These are phyloP conservation scores for Raddia distichophylla DNA, from an alignment of 176 grass and related monocot genomes.

Conservation along the genomic window DNA sequence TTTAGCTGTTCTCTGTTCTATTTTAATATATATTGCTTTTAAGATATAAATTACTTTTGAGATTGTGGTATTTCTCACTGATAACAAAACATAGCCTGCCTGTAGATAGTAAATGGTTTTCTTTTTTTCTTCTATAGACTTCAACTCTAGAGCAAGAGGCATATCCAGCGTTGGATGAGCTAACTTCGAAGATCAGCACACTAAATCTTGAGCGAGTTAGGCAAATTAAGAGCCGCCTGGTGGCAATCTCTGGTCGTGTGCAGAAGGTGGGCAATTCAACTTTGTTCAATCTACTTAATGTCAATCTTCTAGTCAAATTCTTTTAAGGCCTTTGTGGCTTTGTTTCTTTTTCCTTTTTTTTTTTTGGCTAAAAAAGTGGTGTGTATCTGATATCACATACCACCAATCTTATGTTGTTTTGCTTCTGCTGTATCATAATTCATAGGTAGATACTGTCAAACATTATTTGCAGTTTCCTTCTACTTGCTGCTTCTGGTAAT, in stretches of 20 bases:
- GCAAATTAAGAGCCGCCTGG: constrained; percentile 96
- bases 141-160: constrained; percentile 89
- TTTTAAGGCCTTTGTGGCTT: not conserved
- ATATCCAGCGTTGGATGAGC: constrained; percentile 95
- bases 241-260: constrained; percentile 89
- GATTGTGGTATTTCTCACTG: not conserved
- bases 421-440: not conserved
- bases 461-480: constrained; percentile 14
- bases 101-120: constrained; percentile 11
- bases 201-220: constrained; percentile 91
- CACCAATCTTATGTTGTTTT: not conserved
- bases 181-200: constrained; percentile 99
- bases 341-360: not conserved
- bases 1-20: not conserved
- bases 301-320: not conserved
- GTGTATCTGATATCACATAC: not conserved
- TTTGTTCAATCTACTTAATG: constrained; percentile 18
- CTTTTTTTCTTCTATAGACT: constrained; percentile 56
- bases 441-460: not conserved
- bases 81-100: not conserved
- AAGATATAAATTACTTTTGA: constrained; percentile 5
- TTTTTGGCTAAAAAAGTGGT: not conserved
- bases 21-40: constrained; percentile 18
- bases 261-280: constrained; percentile 68
- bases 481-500: not conserved